Evolutionary conservation across 352 stramenopile genomes (phyloP).

Genomic region (Saprolegnia parasitica): DNA sequence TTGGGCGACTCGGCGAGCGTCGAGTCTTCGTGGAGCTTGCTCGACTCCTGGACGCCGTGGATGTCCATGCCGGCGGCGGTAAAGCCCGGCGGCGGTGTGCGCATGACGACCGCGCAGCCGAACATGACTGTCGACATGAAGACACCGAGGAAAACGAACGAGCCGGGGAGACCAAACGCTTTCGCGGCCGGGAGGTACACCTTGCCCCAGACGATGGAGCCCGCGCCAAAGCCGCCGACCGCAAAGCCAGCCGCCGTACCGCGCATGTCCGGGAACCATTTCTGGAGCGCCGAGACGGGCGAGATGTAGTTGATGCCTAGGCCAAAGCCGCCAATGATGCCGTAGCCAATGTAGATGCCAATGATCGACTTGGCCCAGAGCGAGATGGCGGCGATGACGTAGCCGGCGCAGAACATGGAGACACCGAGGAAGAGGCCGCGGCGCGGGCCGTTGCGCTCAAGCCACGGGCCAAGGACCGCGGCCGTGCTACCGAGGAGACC

Average conservation of each 20-base stretch:
- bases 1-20: no score
- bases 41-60: no score
- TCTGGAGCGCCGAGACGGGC: no score
- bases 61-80: conserved; percentile 44
- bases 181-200: conserved; percentile 47
- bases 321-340: conserved; percentile 55
- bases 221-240: conserved; percentile 49
- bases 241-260: conserved; percentile 59
- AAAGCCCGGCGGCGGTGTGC: conserved; percentile 44
- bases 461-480: conserved; percentile 49
- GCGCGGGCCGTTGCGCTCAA: conserved; percentile 49
- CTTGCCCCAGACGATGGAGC: conserved; percentile 55
- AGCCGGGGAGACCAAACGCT: conserved; percentile 39
- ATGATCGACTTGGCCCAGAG: conserved; percentile 48
- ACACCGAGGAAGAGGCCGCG: conserved; percentile 45
- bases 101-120: conserved; percentile 42
- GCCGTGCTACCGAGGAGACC: conserved; percentile 49
- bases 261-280: conserved; percentile 71
- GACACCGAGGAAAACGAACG: conserved; percentile 46
- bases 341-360: conserved; percentile 59
- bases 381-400: conserved; percentile 48
- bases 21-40: no score
- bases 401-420: conserved; percentile 42
- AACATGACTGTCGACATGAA: conserved; percentile 40
- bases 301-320: no score